These are phyloP conservation scores for Leptodermis oblonga DNA, from an alignment of 257 asterid species.

Conservation along the genomic window DNA sequence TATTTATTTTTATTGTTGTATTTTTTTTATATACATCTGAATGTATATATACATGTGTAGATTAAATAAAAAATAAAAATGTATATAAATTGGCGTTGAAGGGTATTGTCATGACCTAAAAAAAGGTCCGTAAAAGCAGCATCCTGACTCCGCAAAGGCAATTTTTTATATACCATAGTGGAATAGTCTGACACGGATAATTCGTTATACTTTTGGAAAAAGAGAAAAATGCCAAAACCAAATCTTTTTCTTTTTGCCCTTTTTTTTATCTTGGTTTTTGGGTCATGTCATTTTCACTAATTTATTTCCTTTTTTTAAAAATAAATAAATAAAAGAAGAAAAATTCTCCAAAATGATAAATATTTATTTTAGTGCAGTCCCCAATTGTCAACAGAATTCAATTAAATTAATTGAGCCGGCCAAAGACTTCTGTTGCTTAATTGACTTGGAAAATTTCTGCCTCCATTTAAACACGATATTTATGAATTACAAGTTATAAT, in stretches of 20 bases:
- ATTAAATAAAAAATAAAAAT: background rate
- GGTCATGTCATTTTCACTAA: background rate
- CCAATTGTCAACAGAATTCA: constrained; percentile 1
- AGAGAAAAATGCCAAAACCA: background rate
- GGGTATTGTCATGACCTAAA: constrained; percentile 12
- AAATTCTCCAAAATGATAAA: background rate
- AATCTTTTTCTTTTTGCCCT: background rate
- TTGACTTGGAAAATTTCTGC: constrained; percentile 6
- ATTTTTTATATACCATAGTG: background rate
- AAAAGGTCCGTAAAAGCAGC: background rate
- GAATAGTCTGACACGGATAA: constrained; percentile 2
- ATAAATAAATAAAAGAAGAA: background rate
- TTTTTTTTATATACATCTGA: too few species aligned
- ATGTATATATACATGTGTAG: too few species aligned
- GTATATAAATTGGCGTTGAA: background rate
- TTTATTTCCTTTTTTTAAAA: too few species aligned
- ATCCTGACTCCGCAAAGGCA: background rate
- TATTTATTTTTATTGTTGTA: too few species aligned
- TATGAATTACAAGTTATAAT: too few species aligned
- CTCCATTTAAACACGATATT: too few species aligned
- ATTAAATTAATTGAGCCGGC: background rate
- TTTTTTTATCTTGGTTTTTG: background rate
- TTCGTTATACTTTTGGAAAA: background rate
- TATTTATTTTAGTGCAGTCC: background rate
- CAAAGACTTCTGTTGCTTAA: background rate